A percentile compares a stretch with the other conserved stretches of the same genome.
These are phyloP conservation scores for Veloboletus limbatus DNA, from an alignment of 1,284 basidiomycete genomes.

Conservation along the genomic window DNA sequence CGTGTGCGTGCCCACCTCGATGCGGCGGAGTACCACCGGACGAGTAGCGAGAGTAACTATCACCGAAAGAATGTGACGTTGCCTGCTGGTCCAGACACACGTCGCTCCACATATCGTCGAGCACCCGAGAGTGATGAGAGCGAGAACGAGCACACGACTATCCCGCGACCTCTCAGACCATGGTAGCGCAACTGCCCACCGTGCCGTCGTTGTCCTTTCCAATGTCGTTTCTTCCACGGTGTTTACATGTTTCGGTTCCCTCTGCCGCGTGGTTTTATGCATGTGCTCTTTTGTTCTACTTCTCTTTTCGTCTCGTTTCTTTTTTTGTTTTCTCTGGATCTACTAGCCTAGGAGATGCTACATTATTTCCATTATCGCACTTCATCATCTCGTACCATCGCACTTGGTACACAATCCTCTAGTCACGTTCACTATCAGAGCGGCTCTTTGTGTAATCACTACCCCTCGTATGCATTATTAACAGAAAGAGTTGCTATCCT, in stretches of 20 bases:
- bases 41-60: slow-evolving; percentile 7
- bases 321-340: slow-evolving; percentile 14
- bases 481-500: not conserved
- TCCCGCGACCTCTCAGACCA: slow-evolving; percentile 32
- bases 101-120: slow-evolving; percentile 18
- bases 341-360: slow-evolving; percentile 9
- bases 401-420: slow-evolving; percentile 2
- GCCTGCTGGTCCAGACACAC: slow-evolving; percentile 18
- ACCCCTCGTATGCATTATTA: not conserved
- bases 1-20: slow-evolving; percentile 10
- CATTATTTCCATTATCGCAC: slow-evolving; percentile 22
- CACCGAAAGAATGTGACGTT: slow-evolving; percentile 17
- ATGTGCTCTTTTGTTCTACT: not conserved
- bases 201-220: not conserved
- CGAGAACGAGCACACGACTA: slow-evolving; percentile 20
- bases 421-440: slow-evolving; percentile 3
- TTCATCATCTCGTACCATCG: slow-evolving; percentile 11
- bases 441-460: slow-evolving; percentile 13
- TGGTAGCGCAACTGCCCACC: slow-evolving; percentile 26
- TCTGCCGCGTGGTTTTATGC: slow-evolving; percentile 2
- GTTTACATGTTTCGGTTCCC: not conserved
- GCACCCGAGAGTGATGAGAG: slow-evolving; percentile 29
- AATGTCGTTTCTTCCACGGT: not conserved
- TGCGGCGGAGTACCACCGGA: slow-evolving; percentile 15
- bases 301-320: not conserved